Evolutionary conservation across 225 moss, liverwort and hornwort species (phyloP).

Genomic region (Physcomitrellopsis africana): DNA sequence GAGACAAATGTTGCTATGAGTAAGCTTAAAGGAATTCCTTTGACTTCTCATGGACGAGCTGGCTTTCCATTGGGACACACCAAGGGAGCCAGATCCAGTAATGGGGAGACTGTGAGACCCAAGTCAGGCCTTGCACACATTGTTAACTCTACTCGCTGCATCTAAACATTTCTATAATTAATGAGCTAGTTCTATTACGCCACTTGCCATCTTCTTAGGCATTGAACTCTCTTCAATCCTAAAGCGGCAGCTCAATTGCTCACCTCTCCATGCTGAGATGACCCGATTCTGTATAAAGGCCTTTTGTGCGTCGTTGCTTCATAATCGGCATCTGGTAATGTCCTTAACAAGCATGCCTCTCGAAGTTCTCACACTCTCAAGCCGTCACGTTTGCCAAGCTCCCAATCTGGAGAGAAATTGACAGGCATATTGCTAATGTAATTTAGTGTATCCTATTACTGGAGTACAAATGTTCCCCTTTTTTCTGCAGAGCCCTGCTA

Average conservation of each 20-base stretch:
- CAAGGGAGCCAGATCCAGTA: slow-evolving; percentile 65
- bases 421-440: too few species aligned
- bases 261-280: not conserved
- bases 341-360: too few species aligned
- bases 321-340: too few species aligned
- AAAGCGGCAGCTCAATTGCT: not conserved
- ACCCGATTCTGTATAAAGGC: not conserved
- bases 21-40: slow-evolving; percentile 46
- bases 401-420: too few species aligned
- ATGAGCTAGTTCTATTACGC: not conserved
- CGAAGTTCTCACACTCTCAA: too few species aligned
- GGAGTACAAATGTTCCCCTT: too few species aligned
- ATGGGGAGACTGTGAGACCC: slow-evolving; percentile 59
- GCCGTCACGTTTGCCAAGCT: too few species aligned
- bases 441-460: too few species aligned
- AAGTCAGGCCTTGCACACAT: slow-evolving; percentile 56
- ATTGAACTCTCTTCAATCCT: slow-evolving; percentile 65
- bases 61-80: slow-evolving; percentile 37
- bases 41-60: slow-evolving; percentile 30
- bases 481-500: too few species aligned
- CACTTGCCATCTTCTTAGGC: slow-evolving; percentile 12
- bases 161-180: slow-evolving; percentile 30
- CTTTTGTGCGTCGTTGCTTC: too few species aligned
- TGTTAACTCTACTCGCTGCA: slow-evolving; percentile 49
- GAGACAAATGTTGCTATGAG: slow-evolving; percentile 18